Base-by-base conservation (phyloP, 495 filamentous ascomycete species). In the Aspergillus carlsbadensis region DNA sequence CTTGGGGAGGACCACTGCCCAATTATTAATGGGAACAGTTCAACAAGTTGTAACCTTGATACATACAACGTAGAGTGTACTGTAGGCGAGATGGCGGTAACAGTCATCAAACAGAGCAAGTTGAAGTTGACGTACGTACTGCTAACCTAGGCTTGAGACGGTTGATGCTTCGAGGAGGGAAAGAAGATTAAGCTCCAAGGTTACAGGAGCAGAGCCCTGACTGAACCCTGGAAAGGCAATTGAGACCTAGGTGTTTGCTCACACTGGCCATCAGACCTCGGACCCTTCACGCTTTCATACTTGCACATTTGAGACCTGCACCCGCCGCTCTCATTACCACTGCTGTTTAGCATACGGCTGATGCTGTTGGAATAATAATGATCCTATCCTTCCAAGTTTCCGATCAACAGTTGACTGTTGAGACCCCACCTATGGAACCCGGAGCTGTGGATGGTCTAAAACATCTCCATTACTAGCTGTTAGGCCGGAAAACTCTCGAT, bases 391-490 rank as follows among this genome's bases (percentile, higher is more conserved):
- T n/a, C n/a, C n/a, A n/a, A n/a, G n/a, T n/a, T 8, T 29, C 26
- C 26, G 26, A 29, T 39, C 36, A 13, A 39, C 36, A 5, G 36
- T 5, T 10, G 13, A 10, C 36, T 5, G 13, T 3, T 39, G 36
- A 10, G 11, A 13, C 15, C 54, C 57, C 54, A 60, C 54, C 54
- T 57, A 13, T 15, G 40, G 48, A 54, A 56, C 59, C 63, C 63
- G 57, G 62, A 34, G 59, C 56, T 62, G 53, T 54, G 63, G 63
- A 61, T 65, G 56, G 60, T 65, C 59, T 65, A 61, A 58, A 59
- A 58, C 59, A 56, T 51, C 40, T 36, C 49, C 33, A 46, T 54
- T 43, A 46, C 44, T 43, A 48, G 53, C 18, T 20, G 15, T 40
- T 22, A 20, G 37, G 13, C 31, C 40, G 34, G 36, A 39, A 22